Base-by-base conservation (phyloP, 371 early-diverging fungal genomes). In the Sporodiniella umbellata region DNA sequence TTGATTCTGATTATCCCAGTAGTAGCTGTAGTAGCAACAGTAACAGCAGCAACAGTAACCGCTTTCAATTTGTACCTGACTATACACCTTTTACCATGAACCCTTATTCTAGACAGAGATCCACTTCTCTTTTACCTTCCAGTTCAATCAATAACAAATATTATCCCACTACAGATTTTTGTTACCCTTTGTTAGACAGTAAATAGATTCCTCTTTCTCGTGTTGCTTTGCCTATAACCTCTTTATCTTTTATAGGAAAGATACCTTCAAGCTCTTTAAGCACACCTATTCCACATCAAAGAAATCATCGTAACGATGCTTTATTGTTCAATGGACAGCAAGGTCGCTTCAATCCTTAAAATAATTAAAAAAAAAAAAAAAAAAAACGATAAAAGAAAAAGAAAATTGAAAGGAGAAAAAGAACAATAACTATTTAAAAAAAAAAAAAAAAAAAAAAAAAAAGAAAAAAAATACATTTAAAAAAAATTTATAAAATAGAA, bases 71-170 rank as follows among this genome's bases (percentile, higher is more conserved):
- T 21, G 21, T 40, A 24, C 30, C 39, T 4, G 28, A 42, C 14
- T 38, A 48, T 48, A 19, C 37, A 28, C 21, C 33, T 26, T 46
- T 37, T 46, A 28, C 28, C 28, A 38, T 53, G 46, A 30, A 46
- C 21, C 24, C 38, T 39, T 60, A 60, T 46, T 54, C 54, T 3
- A 60, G 60, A 54, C 60, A 60, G 33, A 50, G 60, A 47, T 54
- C 54, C 12, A 60, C 55, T 6, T 60, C 60, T 12, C 42, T 60
- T 23, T 37, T 60, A 24, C 60, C 60, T 10, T 15, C 48, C 42
- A 49, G 45, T 21, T 42, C 12, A 1, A 35, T 21, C 15, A 21
- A 15, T 40, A 19, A 19, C 15, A 40, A 40, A 19, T 40, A 40
- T 15, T 40, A 40, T 12, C 21, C 40, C 10, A 21, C 40, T 40